Evolutionary conservation across 768 basidiomycete species (phyloP).

Genomic region (Tricholoma bakamatsutake): DNA sequence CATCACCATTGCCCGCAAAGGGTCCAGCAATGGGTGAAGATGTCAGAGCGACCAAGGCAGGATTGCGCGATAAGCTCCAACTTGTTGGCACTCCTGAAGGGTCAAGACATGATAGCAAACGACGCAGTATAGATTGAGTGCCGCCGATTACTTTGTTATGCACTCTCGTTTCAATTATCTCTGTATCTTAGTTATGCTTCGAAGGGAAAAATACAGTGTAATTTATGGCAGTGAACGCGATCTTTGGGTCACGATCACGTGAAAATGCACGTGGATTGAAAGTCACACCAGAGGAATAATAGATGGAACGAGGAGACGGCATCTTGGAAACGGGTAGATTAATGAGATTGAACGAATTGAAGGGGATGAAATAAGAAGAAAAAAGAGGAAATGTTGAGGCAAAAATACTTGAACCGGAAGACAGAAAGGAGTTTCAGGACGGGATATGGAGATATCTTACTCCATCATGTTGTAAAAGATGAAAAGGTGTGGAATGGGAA

Average conservation of each 20-base stretch:
- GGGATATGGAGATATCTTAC: background rate
- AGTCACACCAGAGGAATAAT: conserved; percentile 11
- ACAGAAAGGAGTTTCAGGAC: background rate
- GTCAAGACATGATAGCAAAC: conserved; percentile 29
- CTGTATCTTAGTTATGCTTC: background rate
- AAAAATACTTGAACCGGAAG: background rate
- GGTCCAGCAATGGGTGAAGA: background rate
- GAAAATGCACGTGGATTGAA: conserved; percentile 14
- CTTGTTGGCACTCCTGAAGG: conserved; percentile 33
- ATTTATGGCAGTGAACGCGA: background rate
- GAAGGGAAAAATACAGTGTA: background rate
- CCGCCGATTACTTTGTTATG: background rate
- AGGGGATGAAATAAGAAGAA: background rate
- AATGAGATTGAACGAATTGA: background rate
- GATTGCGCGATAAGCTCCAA: conserved; percentile 28
- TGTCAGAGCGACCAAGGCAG: conserved; percentile 18
- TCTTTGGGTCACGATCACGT: conserved; percentile 22
- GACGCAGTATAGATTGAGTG: conserved; percentile 29
- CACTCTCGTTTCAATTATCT: background rate
- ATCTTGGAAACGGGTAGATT: background rate
- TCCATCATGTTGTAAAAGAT: background rate
- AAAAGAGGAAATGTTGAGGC: background rate
- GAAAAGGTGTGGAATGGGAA: background rate
- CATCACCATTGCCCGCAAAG: background rate
- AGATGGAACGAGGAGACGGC: background rate